Evolutionary conservation across 805 yeast genomes (phyloP).

Genomic region (Yamadazyma tumulicola): DNA sequence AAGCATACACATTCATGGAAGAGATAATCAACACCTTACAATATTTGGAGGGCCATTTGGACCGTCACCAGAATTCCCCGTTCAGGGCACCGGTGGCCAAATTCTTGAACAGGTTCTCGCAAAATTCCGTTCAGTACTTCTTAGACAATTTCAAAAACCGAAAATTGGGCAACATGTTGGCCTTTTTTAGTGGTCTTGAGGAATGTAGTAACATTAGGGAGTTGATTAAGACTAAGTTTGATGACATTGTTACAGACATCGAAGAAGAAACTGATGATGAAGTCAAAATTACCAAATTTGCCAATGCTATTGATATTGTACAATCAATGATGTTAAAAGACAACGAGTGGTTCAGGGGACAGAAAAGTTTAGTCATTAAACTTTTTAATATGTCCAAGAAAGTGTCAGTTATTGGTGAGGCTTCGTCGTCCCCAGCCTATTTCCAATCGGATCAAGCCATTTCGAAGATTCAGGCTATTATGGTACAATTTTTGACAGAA

Average conservation of each 20-base stretch:
- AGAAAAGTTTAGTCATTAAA: constrained; percentile 42
- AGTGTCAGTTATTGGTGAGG: constrained; percentile 28
- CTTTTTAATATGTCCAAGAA: constrained; percentile 32
- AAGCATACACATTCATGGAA: constrained; percentile 88
- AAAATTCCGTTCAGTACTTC: constrained; percentile 69
- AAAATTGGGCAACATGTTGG: constrained; percentile 60
- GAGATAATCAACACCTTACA: constrained; percentile 76
- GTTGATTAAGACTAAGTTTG: constrained; percentile 51
- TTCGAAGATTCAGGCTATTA: constrained; percentile 50
- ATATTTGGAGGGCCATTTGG: constrained; percentile 74
- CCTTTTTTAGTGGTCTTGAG: constrained; percentile 56
- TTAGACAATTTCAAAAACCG: constrained; percentile 62
- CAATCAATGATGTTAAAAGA: constrained; percentile 50
- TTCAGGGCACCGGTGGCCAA: constrained; percentile 88
- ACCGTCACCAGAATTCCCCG: constrained; percentile 84
- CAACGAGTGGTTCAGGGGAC: constrained; percentile 54
- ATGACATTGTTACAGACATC: constrained; percentile 44
- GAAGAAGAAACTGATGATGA: constrained; percentile 49
- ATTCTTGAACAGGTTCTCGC: constrained; percentile 78
- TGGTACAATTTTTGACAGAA: constrained; percentile 25
- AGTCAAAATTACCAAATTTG: constrained; percentile 58
- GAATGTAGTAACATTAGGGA: constrained; percentile 56
- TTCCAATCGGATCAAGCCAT: constrained; percentile 72
- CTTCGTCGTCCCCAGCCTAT: constrained; percentile 54
- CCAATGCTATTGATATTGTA: constrained; percentile 69